Evolutionary conservation across 2,329 filamentous ascomycete species (phyloP), one percentile per base, ranked within the genome.

Genomic region (Didymella keratinophila): DNA sequence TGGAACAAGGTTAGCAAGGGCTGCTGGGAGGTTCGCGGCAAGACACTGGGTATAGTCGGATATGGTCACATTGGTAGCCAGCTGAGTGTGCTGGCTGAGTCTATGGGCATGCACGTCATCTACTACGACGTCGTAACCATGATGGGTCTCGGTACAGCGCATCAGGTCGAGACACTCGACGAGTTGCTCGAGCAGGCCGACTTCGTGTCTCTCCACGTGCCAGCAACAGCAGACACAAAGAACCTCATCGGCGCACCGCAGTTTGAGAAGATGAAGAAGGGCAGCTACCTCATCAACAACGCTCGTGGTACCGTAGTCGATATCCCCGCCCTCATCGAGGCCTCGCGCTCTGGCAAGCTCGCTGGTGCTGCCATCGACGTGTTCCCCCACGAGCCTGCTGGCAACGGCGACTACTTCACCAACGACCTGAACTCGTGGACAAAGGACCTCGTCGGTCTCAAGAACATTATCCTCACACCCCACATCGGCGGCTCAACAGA

Each of bases 1-100:
- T 99, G 95, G 95, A 98, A 98, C 80, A 99, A 99, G 82, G 93
- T 98, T 72, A 97, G 93, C 82, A 85, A 86, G 71, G 93, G 91
- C 74, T 99, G 95, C 85, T 98, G 95, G 95, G 95, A 99, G 78
- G 93, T 98, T 71, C 89, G 95, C 71, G 95, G 95, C 76, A 99
- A 99, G 84, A 98, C 94, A 42, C 84, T 99, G 52, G 95, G 91
- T 62, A 98, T 99, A 71, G 88, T 99, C 65, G 95, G 95, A 28
- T 99, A 99, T 74, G 95, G 95, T 62, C 95, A 99, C 76, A 98
- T 99, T 75, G 95, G 95, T 62, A 93, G 92, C 50, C 95, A 99
- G 79, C 82, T 99, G 64, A 98, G 93, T 0, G 95, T 99, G 41
- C 83, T 99, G 63, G 93, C 95, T 27, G 95, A 99, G 79, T 88